Evolutionary conservation across 106 monocot species (phyloP).

Genomic region (Dactylorhiza incarnata): DNA sequence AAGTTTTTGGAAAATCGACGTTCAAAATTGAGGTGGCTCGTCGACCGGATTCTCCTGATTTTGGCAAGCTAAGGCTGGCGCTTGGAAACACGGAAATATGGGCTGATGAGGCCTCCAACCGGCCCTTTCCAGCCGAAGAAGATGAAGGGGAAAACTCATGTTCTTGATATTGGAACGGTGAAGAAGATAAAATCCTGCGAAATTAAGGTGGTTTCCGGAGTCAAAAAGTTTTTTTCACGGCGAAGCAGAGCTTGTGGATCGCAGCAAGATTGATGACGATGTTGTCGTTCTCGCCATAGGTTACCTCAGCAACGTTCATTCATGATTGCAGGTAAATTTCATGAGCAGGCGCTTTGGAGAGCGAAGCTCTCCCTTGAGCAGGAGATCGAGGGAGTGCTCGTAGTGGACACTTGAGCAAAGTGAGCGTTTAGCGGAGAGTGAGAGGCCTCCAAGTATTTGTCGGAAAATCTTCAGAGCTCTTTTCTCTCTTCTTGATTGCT

Average conservation of each 20-base stretch:
- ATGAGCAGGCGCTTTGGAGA: no score
- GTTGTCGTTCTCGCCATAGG: conserved; percentile 22
- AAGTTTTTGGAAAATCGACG: conserved; percentile 42
- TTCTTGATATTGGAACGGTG: conserved; percentile 44
- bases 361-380: no score
- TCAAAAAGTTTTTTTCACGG: conserved; percentile 24
- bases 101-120: conserved; percentile 22
- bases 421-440: no score
- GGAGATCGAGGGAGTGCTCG: no score
- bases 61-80: conserved; percentile 28
- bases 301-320: conserved; percentile 47
- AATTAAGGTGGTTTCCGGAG: conserved; percentile 41
- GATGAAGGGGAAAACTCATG: conserved; percentile 45
- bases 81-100: conserved; percentile 35
- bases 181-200: conserved; percentile 39
- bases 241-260: conserved; percentile 35
- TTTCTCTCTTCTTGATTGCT: no score
- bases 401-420: no score
- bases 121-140: conserved; percentile 52
- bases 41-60: conserved; percentile 28
- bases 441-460: no score
- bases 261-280: conserved; percentile 19
- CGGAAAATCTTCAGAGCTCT: no score
- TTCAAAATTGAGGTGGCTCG: conserved; percentile 35
- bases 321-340: conserved; percentile 36